Evolutionary conservation across 108 stramenopile species (phyloP), one percentile per base, ranked within the genome.

Genomic region (Bacterosira constricta): DNA sequence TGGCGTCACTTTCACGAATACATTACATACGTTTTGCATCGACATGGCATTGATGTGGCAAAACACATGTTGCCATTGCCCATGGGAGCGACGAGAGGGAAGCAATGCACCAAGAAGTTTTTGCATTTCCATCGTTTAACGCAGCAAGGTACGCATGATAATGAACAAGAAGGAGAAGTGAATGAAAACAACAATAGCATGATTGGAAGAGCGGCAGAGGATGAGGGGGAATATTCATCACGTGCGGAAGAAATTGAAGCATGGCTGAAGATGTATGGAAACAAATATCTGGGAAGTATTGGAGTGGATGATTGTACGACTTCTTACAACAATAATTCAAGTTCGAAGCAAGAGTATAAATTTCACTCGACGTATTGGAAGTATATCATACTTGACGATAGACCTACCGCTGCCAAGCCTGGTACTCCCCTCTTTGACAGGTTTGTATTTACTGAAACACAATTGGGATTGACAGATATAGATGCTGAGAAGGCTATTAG

Each of bases 381-480:
- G 9, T 79, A 79, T 66, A 57, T 59, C 7, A 79, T 79, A 59
- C 62, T 79, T 27, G 78, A 79, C 46, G 78, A 79, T 70, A 56
- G 78, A 45, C 78, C 64, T 6, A 58, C 46, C 31, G 78, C 78
- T 1, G 78, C 78, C 20, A 67, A 79, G 52, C 59, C 51, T 0
- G 64, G 46, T 26, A 67, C 70, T 59, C 78, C 78, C 2, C 65
- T 79, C 6, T 71, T 71, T 36, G 65, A 71, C n/a, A 57, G 78
- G 32, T 79, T 79, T 47, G 59, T 79, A 0, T 45, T 80, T 15
- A 53, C 86, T 59, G n/a, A 88, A 34, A 70, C 86, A 74, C 63
- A 88, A 80, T 54, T 84, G 76, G 50, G 87, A 62, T 72, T 88
- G 42, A 79, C 75, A 10, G 65, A 77, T 12, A 26, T 67, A 21